Evolutionary conservation across 2,329 filamentous ascomycete species (phyloP), one percentile per base, ranked within the genome.

Genomic region (Akanthomyces dipterigenus): DNA sequence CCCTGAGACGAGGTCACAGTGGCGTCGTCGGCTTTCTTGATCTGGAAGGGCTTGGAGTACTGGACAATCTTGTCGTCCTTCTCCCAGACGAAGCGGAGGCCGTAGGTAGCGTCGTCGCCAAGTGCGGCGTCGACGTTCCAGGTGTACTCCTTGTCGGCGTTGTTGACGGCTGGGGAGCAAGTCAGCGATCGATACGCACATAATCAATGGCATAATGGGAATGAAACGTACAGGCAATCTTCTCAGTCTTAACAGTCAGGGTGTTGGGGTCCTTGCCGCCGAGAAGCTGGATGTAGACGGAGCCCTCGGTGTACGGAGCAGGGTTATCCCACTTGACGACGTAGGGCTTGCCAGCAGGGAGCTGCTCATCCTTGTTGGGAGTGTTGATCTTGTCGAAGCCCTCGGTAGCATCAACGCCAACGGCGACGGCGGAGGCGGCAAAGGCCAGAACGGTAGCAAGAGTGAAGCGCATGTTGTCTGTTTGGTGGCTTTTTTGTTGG

Each of bases 41-140:
- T 84, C 69, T 76, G 67, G 78, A 88, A 88, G 67, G 83, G 83
- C 76, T 80, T 80, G 61, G 82, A 85, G 79, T 81, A 87, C 79
- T 88, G 84, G 79, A 83, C 84, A 69, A 79, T 73, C 12, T 55
- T 64, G 24, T 75, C 59, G 74, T 84, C 70, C 65, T 71, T 73
- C 66, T 82, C 78, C 40, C 80, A 76, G 64, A 71, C 71, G 73
- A 88, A 76, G 74, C 78, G 75, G 70, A 88, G 75, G 65, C 85
- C 85, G 73, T 87, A 88, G 68, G 78, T 77, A 57, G 74, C 75
- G 45, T 76, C 69, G 62, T 67, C 67, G 64, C 79, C 80, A 31
- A 82, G 76, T 31, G 69, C 64, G 63, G 75, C 68, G 69, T 75
- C 76, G 56, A 87, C 77, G 26, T 68, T 64, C 85, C 85, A 88